Base-by-base conservation (phyloP, 441 rosid genomes). In the Euphorbia celastroides region DNA sequence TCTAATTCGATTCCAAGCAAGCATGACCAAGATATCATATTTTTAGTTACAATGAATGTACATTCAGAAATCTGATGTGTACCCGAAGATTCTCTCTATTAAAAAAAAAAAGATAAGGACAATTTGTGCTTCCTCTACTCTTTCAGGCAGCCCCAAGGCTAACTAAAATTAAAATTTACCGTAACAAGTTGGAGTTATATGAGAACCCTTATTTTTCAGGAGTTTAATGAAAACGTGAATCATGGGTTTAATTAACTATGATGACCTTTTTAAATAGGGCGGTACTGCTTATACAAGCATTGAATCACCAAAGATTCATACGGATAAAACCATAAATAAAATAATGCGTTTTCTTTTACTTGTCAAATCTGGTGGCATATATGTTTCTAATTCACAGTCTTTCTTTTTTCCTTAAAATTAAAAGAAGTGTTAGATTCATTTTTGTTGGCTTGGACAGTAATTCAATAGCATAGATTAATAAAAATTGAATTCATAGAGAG, bases 1-100 rank as follows among this genome's bases (percentile, higher is more conserved):
- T 52, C 55, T 66, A 38, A 41, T n/a, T n/a, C n/a, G 72, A 31
- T 54, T 14, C 58, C 73, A 66, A 70, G 36, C 41, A 25, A 31
- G 54, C 38, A 30, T 26, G 41, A 23, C n/a, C 62, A 66, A 55
- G 64, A 65, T 65, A 25, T 51, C 32, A 19, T n/a, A 13, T 23
- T 17, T 25, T 11, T 2, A 22, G 36, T 54, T 32, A 30, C 2
- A 34, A 48, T 48, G 52, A 48, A 17, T 32, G 50, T 0, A 14
- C 17, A 3, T 10, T 32, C 0, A 10, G 19, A 41, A 41, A 55
- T 66, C 42, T 30, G 44, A 55, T 22, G 25, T 42, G 32, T 19
- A 62, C 25, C 34, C 28, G 9, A 4, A 41, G n/a, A 61, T 20
- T 20, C 65, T 7, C 22, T 1, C 11, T 48, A 17, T 12, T 44